Conservation (phyloP, 805 yeast genomes). For the Starmerella scarabaei region DNA sequence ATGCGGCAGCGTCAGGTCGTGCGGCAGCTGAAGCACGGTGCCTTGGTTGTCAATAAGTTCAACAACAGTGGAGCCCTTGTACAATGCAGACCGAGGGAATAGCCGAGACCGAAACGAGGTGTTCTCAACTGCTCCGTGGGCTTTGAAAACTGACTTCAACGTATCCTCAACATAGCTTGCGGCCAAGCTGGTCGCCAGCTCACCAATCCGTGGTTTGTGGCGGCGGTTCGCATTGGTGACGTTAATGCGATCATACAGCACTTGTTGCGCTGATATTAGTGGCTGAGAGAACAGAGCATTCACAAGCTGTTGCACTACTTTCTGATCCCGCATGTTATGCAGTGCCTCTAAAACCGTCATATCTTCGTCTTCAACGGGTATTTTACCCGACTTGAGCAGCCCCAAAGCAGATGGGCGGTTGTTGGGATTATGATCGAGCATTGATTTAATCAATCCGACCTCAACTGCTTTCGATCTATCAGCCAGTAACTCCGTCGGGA, state of each 20-base stretch:
- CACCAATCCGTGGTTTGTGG: constrained; percentile 8
- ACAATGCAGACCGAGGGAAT: constrained; percentile 72
- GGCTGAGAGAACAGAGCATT: constrained; percentile 77
- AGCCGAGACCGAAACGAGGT: constrained; percentile 43
- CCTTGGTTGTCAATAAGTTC: constrained; percentile 81
- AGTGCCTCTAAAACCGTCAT: constrained; percentile 79
- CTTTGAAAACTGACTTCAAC: constrained; percentile 49
- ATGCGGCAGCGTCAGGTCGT: constrained; percentile 78
- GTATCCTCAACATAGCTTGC: constrained; percentile 50
- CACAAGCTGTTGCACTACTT: constrained; percentile 89
- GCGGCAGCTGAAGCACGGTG: constrained; percentile 74
- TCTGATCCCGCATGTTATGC: constrained; percentile 70
- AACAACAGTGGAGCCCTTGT: constrained; percentile 52
- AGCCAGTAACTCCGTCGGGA: constrained; percentile 56
- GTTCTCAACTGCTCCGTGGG: constrained; percentile 81
- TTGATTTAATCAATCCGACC: constrained; percentile 47
- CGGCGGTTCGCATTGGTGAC: constrained; percentile 6
- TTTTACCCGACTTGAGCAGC: constrained; percentile 62
- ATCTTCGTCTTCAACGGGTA: constrained; percentile 85
- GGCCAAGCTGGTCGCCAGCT: constrained; percentile 21
- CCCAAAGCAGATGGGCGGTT: constrained; percentile 69
- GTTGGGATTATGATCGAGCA: constrained; percentile 68
- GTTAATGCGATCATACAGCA: constrained; percentile 49
- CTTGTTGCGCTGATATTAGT: constrained; percentile 69
- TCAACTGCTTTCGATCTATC: constrained; percentile 41